Percentiles rank a stretch among this genome's conserved stretches.
These are phyloP conservation scores for Dothideomycetes sp. DNA, from an alignment of 2,329 filamentous ascomycete species.

Conservation along the genomic window DNA sequence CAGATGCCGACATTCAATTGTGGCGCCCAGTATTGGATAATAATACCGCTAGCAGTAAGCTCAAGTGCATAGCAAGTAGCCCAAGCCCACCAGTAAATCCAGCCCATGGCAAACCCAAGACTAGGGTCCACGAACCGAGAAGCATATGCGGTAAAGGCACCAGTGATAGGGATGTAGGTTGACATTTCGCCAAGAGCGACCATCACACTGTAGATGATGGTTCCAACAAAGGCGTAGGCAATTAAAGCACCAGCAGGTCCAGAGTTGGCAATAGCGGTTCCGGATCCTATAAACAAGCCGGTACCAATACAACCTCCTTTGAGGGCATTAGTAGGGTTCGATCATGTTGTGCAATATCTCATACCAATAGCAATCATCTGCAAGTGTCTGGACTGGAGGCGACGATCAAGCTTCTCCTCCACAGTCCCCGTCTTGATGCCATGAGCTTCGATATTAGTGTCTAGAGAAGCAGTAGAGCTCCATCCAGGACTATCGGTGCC, in stretches of 20 bases:
- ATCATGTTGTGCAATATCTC: neutral
- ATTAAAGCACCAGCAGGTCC: slow-evolving; percentile 35
- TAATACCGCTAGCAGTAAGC: slow-evolving; percentile 26
- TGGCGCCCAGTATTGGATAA: slow-evolving; percentile 29
- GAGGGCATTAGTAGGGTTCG: neutral
- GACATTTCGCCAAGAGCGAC: slow-evolving; percentile 45
- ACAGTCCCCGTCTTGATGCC: no score
- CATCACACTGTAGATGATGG: slow-evolving; percentile 37
- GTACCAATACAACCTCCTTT: slow-evolving; percentile 20
- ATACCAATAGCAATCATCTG: slow-evolving; percentile 27
- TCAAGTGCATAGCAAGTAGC: slow-evolving; percentile 30
- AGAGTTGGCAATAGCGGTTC: slow-evolving; percentile 24
- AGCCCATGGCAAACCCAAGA: slow-evolving; percentile 38
- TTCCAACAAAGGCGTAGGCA: slow-evolving; percentile 32
- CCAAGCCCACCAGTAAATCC: slow-evolving; percentile 33
- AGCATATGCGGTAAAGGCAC: slow-evolving; percentile 40
- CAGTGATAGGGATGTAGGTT: slow-evolving; percentile 48
- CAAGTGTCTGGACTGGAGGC: slow-evolving; percentile 22
- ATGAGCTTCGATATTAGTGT: no score
- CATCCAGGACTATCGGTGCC: no score
- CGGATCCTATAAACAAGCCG: slow-evolving; percentile 30
- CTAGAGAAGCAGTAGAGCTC: no score
- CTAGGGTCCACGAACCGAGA: slow-evolving; percentile 33
- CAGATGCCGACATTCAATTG: slow-evolving; percentile 30
- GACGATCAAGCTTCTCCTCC: neutral